A percentile compares a stretch with the other conserved stretches of the same genome.
These are phyloP conservation scores for Lathyrus aphaca DNA, from an alignment of 306 rosid genomes.

Conservation along the genomic window DNA sequence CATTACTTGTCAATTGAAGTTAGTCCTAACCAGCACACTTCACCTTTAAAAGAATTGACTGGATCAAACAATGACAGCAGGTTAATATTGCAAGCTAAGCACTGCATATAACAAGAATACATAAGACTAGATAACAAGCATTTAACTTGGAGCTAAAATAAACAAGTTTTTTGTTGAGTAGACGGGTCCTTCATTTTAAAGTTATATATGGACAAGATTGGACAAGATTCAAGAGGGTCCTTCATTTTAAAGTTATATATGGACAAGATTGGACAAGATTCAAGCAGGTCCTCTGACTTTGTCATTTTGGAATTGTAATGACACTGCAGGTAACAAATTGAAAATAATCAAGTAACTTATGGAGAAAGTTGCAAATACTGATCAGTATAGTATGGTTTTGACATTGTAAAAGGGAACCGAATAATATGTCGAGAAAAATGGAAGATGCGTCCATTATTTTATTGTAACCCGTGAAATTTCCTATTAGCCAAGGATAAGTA, in stretches of 20 bases:
- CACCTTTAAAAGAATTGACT: conserved; percentile 40
- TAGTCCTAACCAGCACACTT: conserved; percentile 45
- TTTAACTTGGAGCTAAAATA: background rate
- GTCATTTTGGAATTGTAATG: background rate
- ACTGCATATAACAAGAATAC: conserved; percentile 2
- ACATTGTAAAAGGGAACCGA: background rate
- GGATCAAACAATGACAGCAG: conserved; percentile 28
- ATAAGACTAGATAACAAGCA: conserved; percentile 18
- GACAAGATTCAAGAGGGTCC: background rate
- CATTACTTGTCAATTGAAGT: conserved; percentile 40
- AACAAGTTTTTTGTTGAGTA: background rate
- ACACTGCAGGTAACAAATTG: background rate
- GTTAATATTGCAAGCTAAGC: conserved; percentile 28
- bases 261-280: background rate
- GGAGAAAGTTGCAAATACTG: background rate
- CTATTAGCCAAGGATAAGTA: background rate
- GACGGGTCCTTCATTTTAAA: conserved; percentile 1
- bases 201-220: background rate
- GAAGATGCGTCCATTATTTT: background rate
- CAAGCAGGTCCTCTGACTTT: background rate
- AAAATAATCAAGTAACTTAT: conserved; percentile 2
- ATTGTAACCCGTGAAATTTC: background rate
- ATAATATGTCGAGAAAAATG: background rate
- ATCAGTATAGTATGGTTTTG: background rate
- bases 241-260: conserved; percentile 15